Percentiles rank a stretch among this genome's conserved stretches.
Conservation (phyloP, 2,329 filamentous ascomycete species). For the Beauveria sp. region DNA sequence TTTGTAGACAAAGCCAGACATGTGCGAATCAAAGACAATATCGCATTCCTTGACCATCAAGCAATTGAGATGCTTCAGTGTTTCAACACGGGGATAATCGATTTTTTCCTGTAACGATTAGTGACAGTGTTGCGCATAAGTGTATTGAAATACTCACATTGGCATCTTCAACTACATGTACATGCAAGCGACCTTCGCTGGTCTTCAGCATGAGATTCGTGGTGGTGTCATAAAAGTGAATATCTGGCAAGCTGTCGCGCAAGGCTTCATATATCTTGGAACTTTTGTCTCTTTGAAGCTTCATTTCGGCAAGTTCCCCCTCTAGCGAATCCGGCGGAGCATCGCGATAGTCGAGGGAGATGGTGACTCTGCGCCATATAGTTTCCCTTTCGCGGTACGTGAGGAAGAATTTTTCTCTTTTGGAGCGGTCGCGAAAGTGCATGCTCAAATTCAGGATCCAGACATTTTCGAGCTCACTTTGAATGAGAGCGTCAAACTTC, state of each 20-base stretch:
- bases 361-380: conserved; percentile 79
- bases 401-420: conserved; percentile 95
- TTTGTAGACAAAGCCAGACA: conserved; percentile 97
- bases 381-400: conserved; percentile 79
- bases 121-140: conserved; percentile 1
- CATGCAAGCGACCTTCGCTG: conserved; percentile 76
- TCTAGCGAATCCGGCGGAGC: conserved; percentile 78
- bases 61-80: conserved; percentile 66
- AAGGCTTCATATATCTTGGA: conserved; percentile 91
- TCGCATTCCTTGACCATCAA: conserved; percentile 62
- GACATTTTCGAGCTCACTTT: conserved; percentile 73
- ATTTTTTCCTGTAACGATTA: conserved; percentile 63
- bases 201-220: conserved; percentile 95
- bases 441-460: conserved; percentile 99
- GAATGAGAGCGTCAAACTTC: conserved; percentile 56
- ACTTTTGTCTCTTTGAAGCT: conserved; percentile 86
- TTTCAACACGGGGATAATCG: conserved; percentile 65
- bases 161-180: conserved; percentile 95
- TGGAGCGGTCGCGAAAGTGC: conserved; percentile 91
- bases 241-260: conserved; percentile 82
- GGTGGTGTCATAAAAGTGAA: conserved; percentile 92
- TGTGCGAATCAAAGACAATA: conserved; percentile 79
- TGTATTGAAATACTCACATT: conserved; percentile 46
- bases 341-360: conserved; percentile 86
- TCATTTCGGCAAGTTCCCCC: conserved; percentile 66